Conservation (phyloP, 345 rosid genomes). For the Acer negundo region DNA sequence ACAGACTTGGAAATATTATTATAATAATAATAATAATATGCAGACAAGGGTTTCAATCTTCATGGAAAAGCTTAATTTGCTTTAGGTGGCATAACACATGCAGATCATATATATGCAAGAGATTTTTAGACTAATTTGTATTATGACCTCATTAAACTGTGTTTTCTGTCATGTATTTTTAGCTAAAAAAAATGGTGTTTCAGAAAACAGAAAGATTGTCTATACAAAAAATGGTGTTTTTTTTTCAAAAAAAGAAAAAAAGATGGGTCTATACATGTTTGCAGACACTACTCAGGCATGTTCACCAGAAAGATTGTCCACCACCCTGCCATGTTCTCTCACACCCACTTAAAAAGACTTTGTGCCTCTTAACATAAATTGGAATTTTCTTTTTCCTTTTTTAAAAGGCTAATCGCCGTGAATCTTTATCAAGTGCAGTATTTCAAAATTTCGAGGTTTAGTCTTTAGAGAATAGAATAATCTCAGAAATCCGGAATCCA, state of each 20-base stretch:
- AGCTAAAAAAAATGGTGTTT: conserved; percentile 1
- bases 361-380: conserved; percentile 13
- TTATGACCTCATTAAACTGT: conserved; percentile 16
- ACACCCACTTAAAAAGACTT: conserved; percentile 19
- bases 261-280: conserved; percentile 6
- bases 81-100: conserved; percentile 16
- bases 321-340: conserved; percentile 8
- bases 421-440: too few relatives aligned
- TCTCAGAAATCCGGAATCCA: too few relatives aligned
- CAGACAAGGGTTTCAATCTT: too few relatives aligned
- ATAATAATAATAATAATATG: neutral
- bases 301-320: conserved; percentile 14
- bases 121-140: conserved; percentile 4
- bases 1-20: neutral
- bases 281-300: conserved; percentile 11
- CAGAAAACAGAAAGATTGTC: neutral
- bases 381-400: neutral
- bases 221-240: too few relatives aligned
- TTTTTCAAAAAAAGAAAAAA: neutral
- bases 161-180: neutral
- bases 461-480: too few relatives aligned
- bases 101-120: conserved; percentile 6
- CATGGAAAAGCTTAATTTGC: too few relatives aligned
- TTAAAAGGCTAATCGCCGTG: too few relatives aligned
- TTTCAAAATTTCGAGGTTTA: too few relatives aligned